Conservation (phyloP, 352 stramenopile genomes). For the Globisporangium megalacanthum region DNA sequence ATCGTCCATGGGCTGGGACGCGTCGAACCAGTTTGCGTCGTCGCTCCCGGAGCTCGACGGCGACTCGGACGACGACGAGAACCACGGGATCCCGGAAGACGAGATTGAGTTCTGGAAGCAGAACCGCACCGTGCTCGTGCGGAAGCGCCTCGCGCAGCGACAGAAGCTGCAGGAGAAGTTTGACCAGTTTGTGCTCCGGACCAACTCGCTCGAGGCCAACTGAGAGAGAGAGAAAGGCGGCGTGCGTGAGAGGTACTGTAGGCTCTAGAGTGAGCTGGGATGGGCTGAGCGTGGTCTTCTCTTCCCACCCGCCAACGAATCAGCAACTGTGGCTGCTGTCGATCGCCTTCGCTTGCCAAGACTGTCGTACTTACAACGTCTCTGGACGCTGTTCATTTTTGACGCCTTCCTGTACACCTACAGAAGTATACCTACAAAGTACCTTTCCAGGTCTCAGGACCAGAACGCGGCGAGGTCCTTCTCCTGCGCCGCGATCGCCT, state of each 20-base stretch:
- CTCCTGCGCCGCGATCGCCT: conserved; percentile 55
- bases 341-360: no score
- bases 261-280: no score
- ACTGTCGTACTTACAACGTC: no score
- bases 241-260: neutral
- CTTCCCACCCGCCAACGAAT: neutral
- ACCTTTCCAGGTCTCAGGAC: conserved; percentile 21
- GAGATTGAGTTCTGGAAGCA: conserved; percentile 86
- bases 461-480: conserved; percentile 44
- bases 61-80: conserved; percentile 73
- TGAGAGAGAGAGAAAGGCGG: neutral
- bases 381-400: neutral
- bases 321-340: no score
- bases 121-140: conserved; percentile 67
- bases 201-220: conserved; percentile 34
- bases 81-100: conserved; percentile 76
- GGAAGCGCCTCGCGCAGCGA: conserved; percentile 70
- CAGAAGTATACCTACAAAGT: neutral
- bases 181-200: conserved; percentile 75
- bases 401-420: neutral
- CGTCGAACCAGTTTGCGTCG: conserved; percentile 46
- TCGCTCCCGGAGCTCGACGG: conserved; percentile 65
- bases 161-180: conserved; percentile 85
- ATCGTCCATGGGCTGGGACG: conserved; percentile 82
- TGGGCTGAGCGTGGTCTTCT: neutral